Evolutionary conservation across 208 protist species (phyloP).

Genomic region (Leishmania gerbilli): DNA sequence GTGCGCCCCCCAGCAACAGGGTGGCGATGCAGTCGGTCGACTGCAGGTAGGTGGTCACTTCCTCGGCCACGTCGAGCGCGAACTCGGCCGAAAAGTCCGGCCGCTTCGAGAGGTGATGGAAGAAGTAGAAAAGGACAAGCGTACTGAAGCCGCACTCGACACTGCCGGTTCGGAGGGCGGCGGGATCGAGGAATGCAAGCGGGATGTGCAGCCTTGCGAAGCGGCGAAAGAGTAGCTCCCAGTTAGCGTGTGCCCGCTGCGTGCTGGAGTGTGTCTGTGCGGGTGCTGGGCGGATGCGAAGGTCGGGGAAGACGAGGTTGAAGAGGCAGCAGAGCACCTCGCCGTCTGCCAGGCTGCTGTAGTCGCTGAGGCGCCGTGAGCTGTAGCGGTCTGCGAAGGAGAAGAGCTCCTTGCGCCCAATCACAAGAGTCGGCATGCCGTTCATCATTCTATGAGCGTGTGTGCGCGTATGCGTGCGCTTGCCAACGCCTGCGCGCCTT

Average conservation of each 20-base stretch:
- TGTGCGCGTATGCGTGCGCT: not conserved
- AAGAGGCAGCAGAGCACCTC: constrained; percentile 68
- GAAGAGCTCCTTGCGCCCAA: constrained; percentile 81
- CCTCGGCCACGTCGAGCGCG: constrained; percentile 60
- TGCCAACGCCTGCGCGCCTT: not conserved
- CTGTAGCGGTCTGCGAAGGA: constrained; percentile 82
- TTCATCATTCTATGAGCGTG: not conserved
- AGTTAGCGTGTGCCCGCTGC: constrained; percentile 60
- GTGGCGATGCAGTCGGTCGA: constrained; percentile 76
- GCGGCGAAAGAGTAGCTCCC: constrained; percentile 50
- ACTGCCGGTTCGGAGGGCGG: constrained; percentile 37
- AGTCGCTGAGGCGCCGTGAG: constrained; percentile 51
- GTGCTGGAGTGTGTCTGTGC: constrained; percentile 63
- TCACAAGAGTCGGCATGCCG: constrained; percentile 36
- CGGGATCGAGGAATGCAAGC: constrained; percentile 42
- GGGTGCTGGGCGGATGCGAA: constrained; percentile 53
- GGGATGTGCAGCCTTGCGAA: constrained; percentile 61
- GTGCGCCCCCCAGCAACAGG: constrained; percentile 61
- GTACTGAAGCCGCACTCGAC: constrained; percentile 66
- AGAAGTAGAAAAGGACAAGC: constrained; percentile 81
- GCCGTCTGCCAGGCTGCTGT: constrained; percentile 57
- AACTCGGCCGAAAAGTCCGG: constrained; percentile 84
- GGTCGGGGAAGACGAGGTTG: constrained; percentile 63
- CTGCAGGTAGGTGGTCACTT: constrained; percentile 63
- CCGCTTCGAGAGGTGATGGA: constrained; percentile 71